A percentile compares a stretch with the other conserved stretches of the same genome.
These are phyloP conservation scores for Spirogloea muscicola DNA, from an alignment of 139 green algal species.

Conservation along the genomic window DNA sequence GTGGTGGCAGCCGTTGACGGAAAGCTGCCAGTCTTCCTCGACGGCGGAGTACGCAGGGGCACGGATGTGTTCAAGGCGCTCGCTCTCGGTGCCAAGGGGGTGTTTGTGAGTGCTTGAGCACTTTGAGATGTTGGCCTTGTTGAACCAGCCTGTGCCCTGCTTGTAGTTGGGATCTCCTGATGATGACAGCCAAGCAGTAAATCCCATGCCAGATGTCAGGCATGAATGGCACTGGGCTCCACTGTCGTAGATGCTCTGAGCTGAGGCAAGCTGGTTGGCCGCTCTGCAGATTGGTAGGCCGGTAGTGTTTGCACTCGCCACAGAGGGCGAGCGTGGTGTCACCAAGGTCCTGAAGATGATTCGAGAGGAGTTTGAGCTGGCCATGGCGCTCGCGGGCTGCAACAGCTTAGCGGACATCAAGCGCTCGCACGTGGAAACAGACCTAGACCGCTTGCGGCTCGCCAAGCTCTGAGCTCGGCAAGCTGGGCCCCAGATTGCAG, in stretches of 20 bases:
- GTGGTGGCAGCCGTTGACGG: constrained; percentile 65
- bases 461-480: too few relatives aligned
- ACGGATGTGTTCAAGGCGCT: constrained; percentile 91
- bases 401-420: constrained; percentile 28
- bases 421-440: constrained; percentile 27
- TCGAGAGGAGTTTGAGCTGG: constrained; percentile 47
- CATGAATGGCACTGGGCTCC: too few relatives aligned
- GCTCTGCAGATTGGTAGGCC: constrained; percentile 71
- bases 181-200: too few relatives aligned
- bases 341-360: constrained; percentile 45
- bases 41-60: constrained; percentile 79
- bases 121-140: too few relatives aligned
- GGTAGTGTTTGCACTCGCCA: constrained; percentile 81
- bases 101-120: constrained; percentile 75
- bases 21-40: constrained; percentile 74
- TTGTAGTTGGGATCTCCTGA: too few relatives aligned
- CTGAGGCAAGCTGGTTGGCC: too few relatives aligned
- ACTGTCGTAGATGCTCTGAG: too few relatives aligned
- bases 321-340: constrained; percentile 70
- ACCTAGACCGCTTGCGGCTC: constrained; percentile 29
- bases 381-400: constrained; percentile 45
- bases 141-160: too few relatives aligned
- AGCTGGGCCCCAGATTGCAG: too few relatives aligned
- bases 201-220: too few relatives aligned
- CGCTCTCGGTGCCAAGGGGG: constrained; percentile 77